Evolutionary conservation across 352 stramenopile species (phyloP).

Genomic region (Elongisporangium prolatum): DNA sequence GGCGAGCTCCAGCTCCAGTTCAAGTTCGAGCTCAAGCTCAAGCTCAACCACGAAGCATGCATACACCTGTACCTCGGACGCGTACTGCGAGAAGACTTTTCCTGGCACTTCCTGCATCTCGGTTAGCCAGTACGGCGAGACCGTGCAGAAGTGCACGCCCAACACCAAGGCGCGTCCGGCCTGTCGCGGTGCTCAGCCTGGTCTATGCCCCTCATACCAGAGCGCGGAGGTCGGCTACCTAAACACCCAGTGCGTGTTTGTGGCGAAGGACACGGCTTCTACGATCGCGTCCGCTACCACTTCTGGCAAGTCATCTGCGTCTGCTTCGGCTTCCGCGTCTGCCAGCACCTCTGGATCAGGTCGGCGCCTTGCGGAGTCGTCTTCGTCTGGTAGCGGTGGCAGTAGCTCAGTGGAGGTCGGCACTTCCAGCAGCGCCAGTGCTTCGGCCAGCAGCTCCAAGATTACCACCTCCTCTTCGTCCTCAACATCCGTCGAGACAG

Average conservation of each 20-base stretch:
- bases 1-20: not conserved
- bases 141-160: constrained; percentile 77
- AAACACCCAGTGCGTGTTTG: constrained; percentile 82
- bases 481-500: constrained; percentile 9
- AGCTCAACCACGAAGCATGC: constrained; percentile 23
- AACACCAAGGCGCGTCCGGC: constrained; percentile 70
- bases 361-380: constrained; percentile 1
- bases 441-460: constrained; percentile 9
- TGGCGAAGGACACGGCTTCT: constrained; percentile 44
- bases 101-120: constrained; percentile 69
- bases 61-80: constrained; percentile 65
- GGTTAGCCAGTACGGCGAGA: constrained; percentile 71
- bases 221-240: constrained; percentile 62
- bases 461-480: constrained; percentile 8
- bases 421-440: constrained; percentile 2
- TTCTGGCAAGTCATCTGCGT: constrained; percentile 4
- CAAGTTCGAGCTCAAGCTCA: constrained; percentile 4
- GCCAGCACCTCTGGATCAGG: constrained; percentile 3
- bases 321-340: constrained; percentile 1
- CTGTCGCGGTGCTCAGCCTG: constrained; percentile 63
- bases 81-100: constrained; percentile 65
- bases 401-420: not conserved
- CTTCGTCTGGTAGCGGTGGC: not conserved
- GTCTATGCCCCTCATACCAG: constrained; percentile 79
- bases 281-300: constrained; percentile 14